These are phyloP conservation scores for Xylaria sp. DNA, from an alignment of 2,329 filamentous ascomycete species.

Conservation along the genomic window DNA sequence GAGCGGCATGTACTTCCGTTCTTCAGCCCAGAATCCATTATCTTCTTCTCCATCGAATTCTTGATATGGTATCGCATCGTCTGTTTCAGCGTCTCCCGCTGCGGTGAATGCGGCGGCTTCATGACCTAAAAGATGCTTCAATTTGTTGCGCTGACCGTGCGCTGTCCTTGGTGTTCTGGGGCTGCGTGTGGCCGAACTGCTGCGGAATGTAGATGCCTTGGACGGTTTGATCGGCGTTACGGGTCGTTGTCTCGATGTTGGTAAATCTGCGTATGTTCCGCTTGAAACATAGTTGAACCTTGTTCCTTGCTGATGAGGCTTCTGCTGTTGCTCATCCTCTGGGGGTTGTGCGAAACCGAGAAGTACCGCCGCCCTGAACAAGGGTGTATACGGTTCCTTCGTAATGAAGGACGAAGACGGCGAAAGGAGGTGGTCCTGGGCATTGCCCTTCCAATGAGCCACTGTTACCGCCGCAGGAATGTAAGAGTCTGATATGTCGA, in stretches of 20 bases:
- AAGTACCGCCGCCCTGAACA: constrained; percentile 43
- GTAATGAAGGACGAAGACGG: constrained; percentile 40
- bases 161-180: constrained; percentile 44
- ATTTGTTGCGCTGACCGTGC: constrained; percentile 49
- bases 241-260: constrained; percentile 37
- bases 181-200: constrained; percentile 19
- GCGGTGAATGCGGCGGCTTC: constrained; percentile 26
- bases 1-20: constrained; percentile 64
- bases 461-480: constrained; percentile 51
- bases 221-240: constrained; percentile 42
- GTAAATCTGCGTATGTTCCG: constrained; percentile 32
- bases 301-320: background rate
- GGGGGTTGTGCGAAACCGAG: constrained; percentile 40
- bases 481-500: constrained; percentile 60
- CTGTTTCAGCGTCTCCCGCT: background rate
- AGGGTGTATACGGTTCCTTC: constrained; percentile 40
- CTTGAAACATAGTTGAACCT: constrained; percentile 34
- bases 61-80: constrained; percentile 38
- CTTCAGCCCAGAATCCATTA: constrained; percentile 59
- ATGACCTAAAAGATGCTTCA: constrained; percentile 43
- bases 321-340: constrained; percentile 18
- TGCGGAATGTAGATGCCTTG: constrained; percentile 42
- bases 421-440: constrained; percentile 26
- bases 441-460: constrained; percentile 11
- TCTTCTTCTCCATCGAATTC: constrained; percentile 49